Evolutionary conservation across 192 early-diverging fungal species (phyloP).

Genomic region (Podila verticillata): DNA sequence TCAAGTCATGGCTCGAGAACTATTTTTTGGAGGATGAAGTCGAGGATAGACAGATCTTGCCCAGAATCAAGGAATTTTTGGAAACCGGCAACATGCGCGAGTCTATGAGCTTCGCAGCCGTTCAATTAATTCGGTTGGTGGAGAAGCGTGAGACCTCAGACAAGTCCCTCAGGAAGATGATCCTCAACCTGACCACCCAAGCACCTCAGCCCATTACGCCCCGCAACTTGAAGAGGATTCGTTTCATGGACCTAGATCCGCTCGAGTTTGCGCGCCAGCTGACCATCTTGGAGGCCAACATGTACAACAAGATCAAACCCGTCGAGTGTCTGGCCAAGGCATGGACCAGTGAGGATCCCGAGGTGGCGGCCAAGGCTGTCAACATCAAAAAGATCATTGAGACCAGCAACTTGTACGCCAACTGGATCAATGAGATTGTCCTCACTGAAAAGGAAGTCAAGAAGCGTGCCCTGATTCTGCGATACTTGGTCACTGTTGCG

Average conservation of each 20-base stretch:
- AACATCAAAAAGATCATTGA: conserved; percentile 92
- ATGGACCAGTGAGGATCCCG: conserved; percentile 73
- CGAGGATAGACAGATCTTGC: conserved; percentile 74
- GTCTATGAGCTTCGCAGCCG: conserved; percentile 71
- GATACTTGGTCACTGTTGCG: conserved; percentile 87
- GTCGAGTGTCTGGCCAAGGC: conserved; percentile 91
- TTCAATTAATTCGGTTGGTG: conserved; percentile 81
- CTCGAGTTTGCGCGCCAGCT: conserved; percentile 95
- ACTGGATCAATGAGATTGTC: conserved; percentile 89
- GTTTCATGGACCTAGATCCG: conserved; percentile 90
- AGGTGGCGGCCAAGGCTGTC: conserved; percentile 70
- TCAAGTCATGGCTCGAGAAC: conserved; percentile 97
- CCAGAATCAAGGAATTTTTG: conserved; percentile 76
- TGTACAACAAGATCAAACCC: conserved; percentile 85
- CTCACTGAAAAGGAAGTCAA: conserved; percentile 83
- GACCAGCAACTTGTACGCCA: conserved; percentile 77
- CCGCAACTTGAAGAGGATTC: conserved; percentile 78
- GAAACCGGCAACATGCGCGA: conserved; percentile 77
- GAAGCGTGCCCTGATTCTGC: conserved; percentile 78
- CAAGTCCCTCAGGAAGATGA: conserved; percentile 66
- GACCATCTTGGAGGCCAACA: conserved; percentile 89
- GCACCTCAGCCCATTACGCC: conserved; percentile 87
- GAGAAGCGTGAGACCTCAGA: conserved; percentile 75
- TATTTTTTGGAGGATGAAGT: conserved; percentile 84
- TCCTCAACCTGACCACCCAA: conserved; percentile 67